These are phyloP conservation scores for Salix brachista DNA, from an alignment of 345 rosid species.

Conservation along the genomic window DNA sequence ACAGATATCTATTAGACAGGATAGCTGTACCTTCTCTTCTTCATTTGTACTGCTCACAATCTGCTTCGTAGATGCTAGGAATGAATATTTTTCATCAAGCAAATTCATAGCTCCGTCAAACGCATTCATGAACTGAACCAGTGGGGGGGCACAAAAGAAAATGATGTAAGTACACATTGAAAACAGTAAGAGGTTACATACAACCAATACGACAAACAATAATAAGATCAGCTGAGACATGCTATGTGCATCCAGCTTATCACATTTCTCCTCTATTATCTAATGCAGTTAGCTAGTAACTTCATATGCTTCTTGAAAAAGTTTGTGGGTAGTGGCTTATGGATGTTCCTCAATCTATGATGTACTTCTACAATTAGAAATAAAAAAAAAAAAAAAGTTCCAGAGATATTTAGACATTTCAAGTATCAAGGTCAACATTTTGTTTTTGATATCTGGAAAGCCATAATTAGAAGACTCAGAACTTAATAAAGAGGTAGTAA, in stretches of 20 bases:
- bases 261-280: neutral
- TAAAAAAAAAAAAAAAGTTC: too few species aligned
- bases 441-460: too few species aligned
- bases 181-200: neutral
- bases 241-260: neutral
- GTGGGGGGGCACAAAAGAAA: constrained; percentile 10
- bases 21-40: constrained; percentile 54
- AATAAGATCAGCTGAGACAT: neutral
- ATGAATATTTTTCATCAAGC: constrained; percentile 60
- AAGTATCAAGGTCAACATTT: too few species aligned
- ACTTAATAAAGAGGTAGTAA: neutral
- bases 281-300: constrained; percentile 1
- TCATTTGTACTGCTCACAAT: constrained; percentile 69
- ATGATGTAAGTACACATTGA: neutral
- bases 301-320: neutral
- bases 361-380: neutral
- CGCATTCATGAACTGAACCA: constrained; percentile 61
- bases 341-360: neutral
- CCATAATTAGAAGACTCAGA: too few species aligned
- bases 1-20: neutral
- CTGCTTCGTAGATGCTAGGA: constrained; percentile 62
- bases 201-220: neutral
- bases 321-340: neutral
- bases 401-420: too few species aligned
- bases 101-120: constrained; percentile 68